These are phyloP conservation scores for Strigomonas culicis DNA, from an alignment of 208 protist species.

Conservation along the genomic window DNA sequence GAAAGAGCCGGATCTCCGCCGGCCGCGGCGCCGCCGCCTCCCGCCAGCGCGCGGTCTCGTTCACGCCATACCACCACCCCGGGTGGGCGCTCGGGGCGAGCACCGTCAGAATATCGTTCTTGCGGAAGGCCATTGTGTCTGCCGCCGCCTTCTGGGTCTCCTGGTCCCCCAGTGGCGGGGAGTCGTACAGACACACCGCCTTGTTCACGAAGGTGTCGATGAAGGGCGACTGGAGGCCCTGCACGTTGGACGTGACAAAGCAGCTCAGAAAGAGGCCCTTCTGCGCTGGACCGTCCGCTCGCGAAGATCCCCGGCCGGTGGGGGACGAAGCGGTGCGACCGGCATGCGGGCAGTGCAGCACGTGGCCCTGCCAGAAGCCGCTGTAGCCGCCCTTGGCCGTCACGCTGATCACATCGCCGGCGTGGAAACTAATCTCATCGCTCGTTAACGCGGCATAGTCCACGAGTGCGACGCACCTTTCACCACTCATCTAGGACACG, in stretches of 20 bases:
- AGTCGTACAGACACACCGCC: conserved; percentile 60
- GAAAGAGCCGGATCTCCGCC: conserved; percentile 39
- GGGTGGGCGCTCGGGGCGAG: conserved; percentile 36
- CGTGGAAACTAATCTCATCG: conserved; percentile 84
- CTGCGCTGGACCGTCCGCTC: neutral
- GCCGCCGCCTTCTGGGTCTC: neutral
- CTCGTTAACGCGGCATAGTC: conserved; percentile 54
- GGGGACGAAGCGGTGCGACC: neutral
- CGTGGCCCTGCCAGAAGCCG: conserved; percentile 87
- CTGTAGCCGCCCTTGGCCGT: conserved; percentile 64
- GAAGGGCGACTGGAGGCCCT: neutral
- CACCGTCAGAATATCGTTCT: conserved; percentile 50
- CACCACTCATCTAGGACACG: conserved; percentile 11
- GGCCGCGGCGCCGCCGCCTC: neutral
- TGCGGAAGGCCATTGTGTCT: conserved; percentile 39
- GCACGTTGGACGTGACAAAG: conserved; percentile 52
- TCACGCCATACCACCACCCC: conserved; percentile 77
- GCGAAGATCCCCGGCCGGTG: neutral
- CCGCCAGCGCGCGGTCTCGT: conserved; percentile 2
- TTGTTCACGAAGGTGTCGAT: conserved; percentile 32
- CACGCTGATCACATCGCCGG: conserved; percentile 82
- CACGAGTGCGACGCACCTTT: conserved; percentile 76
- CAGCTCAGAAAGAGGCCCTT: conserved; percentile 57
- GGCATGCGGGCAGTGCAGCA: conserved; percentile 15
- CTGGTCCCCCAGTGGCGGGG: conserved; percentile 3